Base-by-base conservation (phyloP, 192 early-diverging fungal genomes). In the Umbelopsis vinacea region DNA sequence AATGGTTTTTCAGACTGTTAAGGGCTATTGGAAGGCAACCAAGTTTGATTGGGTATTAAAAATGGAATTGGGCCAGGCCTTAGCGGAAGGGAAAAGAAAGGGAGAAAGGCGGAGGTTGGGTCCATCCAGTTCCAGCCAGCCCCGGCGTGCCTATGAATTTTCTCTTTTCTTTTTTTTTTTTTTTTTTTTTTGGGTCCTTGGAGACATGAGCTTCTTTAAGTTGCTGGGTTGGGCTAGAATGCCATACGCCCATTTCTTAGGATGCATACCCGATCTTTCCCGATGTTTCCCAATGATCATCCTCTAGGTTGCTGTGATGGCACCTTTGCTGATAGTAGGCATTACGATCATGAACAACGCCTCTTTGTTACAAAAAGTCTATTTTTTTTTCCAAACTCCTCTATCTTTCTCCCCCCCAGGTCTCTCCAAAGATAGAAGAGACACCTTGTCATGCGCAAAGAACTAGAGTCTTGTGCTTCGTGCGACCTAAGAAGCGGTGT, bases 1-100 rank as follows among this genome's bases (percentile, higher is more conserved):
- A n/a, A n/a, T n/a, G n/a, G 57, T 63, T 63, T 54, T 54, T 54
- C 5, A 12, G 5, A 63, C 57, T 63, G 57, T 63, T 63, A 63
- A 37, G 57, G 14, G 26, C 57, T 26, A 63, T 63, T 63, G 57
- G 29, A 63, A 63, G 37, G 57, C n/a, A 50, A 63, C 57, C 29
- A 37, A 4, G 14, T 63, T 29, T 63, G 29, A 63, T 63, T 63
- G 57, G 57, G 17, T 63, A 63, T 37, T 63, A 37, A 63, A 63
- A 63, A 37, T 63, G 33, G 57, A 63, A 50, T n/a, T n/a, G 48
- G 48, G 48, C 48, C 57, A 63, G 57, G 33, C 57, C 57, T 35
- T 63, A 37, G 53, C 29, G 57, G 26, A 37, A 37, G 57, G 57
- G 57, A 37, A 26, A 37, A 37, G 57, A 26, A 63, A n/a, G 26